phyloP scores from a whole-genome alignment of 2,329 filamentous ascomycete species.

The Pestalotiopsis fici region DNA sequence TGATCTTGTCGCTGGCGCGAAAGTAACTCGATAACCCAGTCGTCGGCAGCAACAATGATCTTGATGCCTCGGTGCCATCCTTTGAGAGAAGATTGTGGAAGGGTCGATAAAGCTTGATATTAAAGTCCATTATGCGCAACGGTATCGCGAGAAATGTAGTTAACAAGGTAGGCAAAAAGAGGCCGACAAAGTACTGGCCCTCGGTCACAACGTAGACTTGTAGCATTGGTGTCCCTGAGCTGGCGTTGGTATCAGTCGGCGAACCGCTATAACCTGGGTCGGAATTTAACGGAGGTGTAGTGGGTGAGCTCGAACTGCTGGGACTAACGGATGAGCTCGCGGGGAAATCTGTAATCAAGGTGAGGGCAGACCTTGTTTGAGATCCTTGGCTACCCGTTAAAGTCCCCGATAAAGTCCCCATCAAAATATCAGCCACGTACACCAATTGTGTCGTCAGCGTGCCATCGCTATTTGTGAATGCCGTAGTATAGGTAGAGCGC shows the following conservation, averaged over 20 bases:
- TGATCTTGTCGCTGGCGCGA: conserved; percentile 20
- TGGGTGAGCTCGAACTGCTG: too few species aligned
- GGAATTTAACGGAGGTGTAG: too few species aligned
- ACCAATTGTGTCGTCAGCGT: too few species aligned
- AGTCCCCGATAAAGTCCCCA: too few species aligned
- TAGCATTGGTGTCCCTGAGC: not conserved
- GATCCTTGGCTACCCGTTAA: too few species aligned
- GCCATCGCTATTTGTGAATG: too few species aligned
- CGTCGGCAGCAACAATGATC: conserved; percentile 29
- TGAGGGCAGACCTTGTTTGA: too few species aligned
- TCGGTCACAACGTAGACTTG: conserved; percentile 11
- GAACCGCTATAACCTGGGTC: not conserved
- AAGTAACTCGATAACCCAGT: conserved; percentile 23
- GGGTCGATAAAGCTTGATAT: conserved; percentile 30
- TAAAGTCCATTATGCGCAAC: conserved; percentile 22
- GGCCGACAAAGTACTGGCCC: conserved; percentile 24
- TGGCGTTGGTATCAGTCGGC: not conserved
- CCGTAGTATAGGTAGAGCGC: too few species aligned
- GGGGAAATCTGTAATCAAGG: too few species aligned
- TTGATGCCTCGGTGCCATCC: conserved; percentile 26
- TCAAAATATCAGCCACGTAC: too few species aligned
- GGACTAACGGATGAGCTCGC: too few species aligned
- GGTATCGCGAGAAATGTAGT: conserved; percentile 20
- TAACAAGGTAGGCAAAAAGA: conserved; percentile 22
- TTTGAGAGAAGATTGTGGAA: conserved; percentile 34